phyloP scores from a whole-genome alignment of 2,329 filamentous ascomycete species.

The Didymella exigua region DNA sequence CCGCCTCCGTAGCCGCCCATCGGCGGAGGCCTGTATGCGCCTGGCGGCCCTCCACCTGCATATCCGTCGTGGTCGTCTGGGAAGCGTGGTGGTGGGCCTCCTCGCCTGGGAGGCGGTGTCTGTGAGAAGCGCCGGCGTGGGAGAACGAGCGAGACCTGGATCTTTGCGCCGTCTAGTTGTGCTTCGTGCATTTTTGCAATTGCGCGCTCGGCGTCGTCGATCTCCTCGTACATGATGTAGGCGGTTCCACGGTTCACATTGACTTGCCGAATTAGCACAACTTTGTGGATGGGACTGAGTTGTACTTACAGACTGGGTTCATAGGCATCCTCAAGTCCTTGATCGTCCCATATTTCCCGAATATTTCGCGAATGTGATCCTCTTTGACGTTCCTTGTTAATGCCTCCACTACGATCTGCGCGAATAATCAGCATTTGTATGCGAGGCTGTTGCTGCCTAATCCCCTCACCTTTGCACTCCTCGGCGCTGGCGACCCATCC shows the following conservation, averaged over 20 bases:
- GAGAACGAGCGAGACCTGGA: conserved; percentile 88
- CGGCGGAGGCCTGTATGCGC: conserved; percentile 45
- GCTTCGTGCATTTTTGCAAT: conserved; percentile 98
- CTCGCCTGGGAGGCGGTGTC: conserved; percentile 73
- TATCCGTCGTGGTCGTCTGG: conserved; percentile 31
- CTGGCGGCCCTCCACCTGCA: conserved; percentile 42
- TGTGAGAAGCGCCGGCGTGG: conserved; percentile 82
- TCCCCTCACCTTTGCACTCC: conserved; percentile 47
- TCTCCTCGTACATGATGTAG: conserved; percentile 82
- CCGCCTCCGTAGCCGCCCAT: conserved; percentile 36
- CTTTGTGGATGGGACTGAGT: not conserved
- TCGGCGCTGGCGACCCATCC: conserved; percentile 41
- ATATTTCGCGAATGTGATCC: conserved; percentile 87
- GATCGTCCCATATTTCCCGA: conserved; percentile 84
- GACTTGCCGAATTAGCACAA: conserved; percentile 57
- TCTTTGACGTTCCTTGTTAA: conserved; percentile 94
- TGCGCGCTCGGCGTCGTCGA: conserved; percentile 81
- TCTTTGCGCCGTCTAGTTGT: conserved; percentile 81
- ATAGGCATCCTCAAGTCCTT: conserved; percentile 87
- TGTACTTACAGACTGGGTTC: conserved; percentile 78
- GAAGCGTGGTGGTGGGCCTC: conserved; percentile 51
- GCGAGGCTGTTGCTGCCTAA: conserved; percentile 2
- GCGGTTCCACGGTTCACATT: conserved; percentile 91
- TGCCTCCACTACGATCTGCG: conserved; percentile 90
- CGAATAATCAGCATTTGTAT: conserved; percentile 9